Evolutionary conservation across 768 basidiomycete species (phyloP), one percentile per base, ranked within the genome.

Genomic region (Thelephora aurantiotincta): DNA sequence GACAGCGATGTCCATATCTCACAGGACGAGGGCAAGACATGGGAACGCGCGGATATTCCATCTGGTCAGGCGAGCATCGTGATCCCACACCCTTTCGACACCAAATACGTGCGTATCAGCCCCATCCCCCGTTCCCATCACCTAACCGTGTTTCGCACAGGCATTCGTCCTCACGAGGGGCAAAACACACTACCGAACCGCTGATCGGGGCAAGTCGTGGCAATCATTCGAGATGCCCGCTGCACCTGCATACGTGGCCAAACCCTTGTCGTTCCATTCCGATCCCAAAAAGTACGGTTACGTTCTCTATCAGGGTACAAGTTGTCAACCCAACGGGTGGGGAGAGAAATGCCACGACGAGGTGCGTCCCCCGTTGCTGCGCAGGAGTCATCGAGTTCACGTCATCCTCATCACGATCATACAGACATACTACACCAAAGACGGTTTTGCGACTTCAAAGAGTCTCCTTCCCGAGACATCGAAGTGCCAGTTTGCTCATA

Each of bases 151-250:
- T 36, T 19, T 44, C 18, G 4, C 38, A 33, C 55, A 94, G 91
- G 93, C 89, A 0, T 98, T 96, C 60, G 80, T 85, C 33, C 67
- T 99, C 50, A 86, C 90, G 3, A 68, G 73, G 22, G 69, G 68
- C n/a, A 78, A 51, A 11, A 86, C 60, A 18, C 93, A 98, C 62
- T 99, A 87, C 64, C 80, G 84, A 30, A 92, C 96, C 2, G 75
- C 78, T 33, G 83, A 99, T 63, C 75, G 84, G 50, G 94, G 96
- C 47, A 78, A 74, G 63, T 78, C 82, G 33, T 99, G 94, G 94
- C 76, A 77, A 46, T 60, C 75, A 0, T 98, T 97, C 61, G 67
- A 80, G 1, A 71, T 89, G 34, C 76, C 81, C 5, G 44, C 74
- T 5, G 54, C 69, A 0, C 81, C 84, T 0, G 75, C 82, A 0